Conservation (phyloP, 352 stramenopile species). For the Hyaloperonospora brassicae region DNA sequence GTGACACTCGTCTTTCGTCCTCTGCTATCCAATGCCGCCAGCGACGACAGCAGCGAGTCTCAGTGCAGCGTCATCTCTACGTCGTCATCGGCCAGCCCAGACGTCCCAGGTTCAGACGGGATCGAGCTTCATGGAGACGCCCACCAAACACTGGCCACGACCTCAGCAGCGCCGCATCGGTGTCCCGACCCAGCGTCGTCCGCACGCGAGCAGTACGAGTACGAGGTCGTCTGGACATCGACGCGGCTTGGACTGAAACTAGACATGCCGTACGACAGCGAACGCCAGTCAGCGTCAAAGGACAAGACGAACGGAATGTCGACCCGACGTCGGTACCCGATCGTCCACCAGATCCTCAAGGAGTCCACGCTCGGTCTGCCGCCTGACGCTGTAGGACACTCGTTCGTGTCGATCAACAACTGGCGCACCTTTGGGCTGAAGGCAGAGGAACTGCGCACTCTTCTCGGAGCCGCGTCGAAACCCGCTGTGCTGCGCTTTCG, state of each 20-base stretch:
- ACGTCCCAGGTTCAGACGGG: not conserved
- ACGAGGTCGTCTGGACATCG: slow-evolving; percentile 26
- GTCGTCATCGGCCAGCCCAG: slow-evolving; percentile 3
- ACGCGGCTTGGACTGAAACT: slow-evolving; percentile 24
- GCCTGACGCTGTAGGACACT: slow-evolving; percentile 27
- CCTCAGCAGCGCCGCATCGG: slow-evolving; percentile 6
- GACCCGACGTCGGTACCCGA: slow-evolving; percentile 15
- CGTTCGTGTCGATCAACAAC: slow-evolving; percentile 35
- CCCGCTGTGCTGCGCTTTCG: slow-evolving; percentile 35
- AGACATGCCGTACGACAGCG: slow-evolving; percentile 12
- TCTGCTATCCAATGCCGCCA: slow-evolving; percentile 7
- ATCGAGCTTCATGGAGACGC: slow-evolving; percentile 6
- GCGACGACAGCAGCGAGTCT: slow-evolving; percentile 14
- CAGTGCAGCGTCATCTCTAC: slow-evolving; percentile 4
- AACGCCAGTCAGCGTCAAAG: not conserved
- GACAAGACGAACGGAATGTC: not conserved
- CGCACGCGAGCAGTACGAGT: slow-evolving; percentile 15
- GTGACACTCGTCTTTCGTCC: slow-evolving; percentile 43
- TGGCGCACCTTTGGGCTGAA: slow-evolving; percentile 20
- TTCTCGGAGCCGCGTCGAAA: slow-evolving; percentile 28
- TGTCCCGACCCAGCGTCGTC: slow-evolving; percentile 5
- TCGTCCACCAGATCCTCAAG: slow-evolving; percentile 26
- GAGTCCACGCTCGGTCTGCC: slow-evolving; percentile 29
- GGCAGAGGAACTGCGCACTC: slow-evolving; percentile 20
- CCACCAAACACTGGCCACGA: slow-evolving; percentile 5